Evolutionary conservation across 2,329 filamentous ascomycete species (phyloP).

Genomic region (Pseudogymnoascus sp.): DNA sequence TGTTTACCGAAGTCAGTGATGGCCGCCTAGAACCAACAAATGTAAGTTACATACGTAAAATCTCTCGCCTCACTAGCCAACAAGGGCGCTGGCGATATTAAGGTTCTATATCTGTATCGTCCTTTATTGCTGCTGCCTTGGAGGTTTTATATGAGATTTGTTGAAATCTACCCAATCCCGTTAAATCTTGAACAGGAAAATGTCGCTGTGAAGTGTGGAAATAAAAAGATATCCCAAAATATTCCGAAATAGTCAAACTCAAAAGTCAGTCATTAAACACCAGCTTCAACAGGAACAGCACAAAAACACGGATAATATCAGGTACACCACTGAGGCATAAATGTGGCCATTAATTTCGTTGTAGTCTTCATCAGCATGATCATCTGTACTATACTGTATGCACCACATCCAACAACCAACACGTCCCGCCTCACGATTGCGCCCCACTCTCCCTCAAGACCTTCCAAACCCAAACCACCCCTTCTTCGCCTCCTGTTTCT

Average conservation of each 20-base stretch:
- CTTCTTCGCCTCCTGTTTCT: constrained; percentile 49
- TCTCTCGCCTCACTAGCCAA: not conserved
- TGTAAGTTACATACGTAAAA: not conserved
- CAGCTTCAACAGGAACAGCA: not conserved
- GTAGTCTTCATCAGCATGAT: not conserved
- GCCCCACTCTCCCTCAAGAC: constrained; percentile 14
- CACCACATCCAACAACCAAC: not conserved
- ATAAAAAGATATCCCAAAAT: not conserved
- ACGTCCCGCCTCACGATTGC: not conserved
- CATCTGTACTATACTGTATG: not conserved
- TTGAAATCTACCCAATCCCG: too few species aligned
- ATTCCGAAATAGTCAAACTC: not conserved
- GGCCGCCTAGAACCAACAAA: not conserved
- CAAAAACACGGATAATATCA: not conserved
- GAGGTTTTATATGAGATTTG: not conserved
- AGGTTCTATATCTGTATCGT: not conserved
- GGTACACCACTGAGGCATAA: not conserved
- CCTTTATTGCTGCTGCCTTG: not conserved
- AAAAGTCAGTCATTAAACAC: not conserved
- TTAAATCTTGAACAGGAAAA: not conserved
- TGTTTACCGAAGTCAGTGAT: not conserved
- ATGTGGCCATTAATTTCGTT: not conserved
- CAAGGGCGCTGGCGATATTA: not conserved
- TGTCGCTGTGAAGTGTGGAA: not conserved
- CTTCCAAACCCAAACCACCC: constrained; percentile 69